These are phyloP conservation scores for Barnettozyma populi DNA, from an alignment of 805 yeast genomes.

Conservation along the genomic window DNA sequence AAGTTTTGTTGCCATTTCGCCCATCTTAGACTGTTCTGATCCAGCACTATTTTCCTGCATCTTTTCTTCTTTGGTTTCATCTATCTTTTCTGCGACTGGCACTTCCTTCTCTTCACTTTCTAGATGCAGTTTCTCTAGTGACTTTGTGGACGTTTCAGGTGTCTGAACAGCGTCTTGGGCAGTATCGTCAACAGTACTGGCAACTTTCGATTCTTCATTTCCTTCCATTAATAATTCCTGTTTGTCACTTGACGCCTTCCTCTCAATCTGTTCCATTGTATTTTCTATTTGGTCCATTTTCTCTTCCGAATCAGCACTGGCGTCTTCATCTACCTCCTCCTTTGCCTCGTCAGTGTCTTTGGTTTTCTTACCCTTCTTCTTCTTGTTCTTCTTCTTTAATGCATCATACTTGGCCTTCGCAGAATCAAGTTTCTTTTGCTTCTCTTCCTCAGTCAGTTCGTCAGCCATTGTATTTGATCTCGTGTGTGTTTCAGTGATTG, in stretches of 20 bases:
- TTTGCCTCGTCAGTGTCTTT: slow-evolving; percentile 13
- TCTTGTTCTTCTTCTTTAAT: slow-evolving; percentile 54
- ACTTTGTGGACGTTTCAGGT: neutral
- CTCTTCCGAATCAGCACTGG: neutral
- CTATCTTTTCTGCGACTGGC: slow-evolving; percentile 1
- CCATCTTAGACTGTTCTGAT: neutral
- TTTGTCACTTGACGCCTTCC: neutral
- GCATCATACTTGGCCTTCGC: slow-evolving; percentile 55
- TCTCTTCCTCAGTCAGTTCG: slow-evolving; percentile 29
- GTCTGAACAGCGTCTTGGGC: neutral
- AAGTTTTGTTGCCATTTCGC: neutral
- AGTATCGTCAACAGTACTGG: neutral
- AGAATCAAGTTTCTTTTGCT: slow-evolving; percentile 59
- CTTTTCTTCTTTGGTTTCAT: neutral
- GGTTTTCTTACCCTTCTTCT: slow-evolving; percentile 36
- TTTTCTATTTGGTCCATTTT: neutral
- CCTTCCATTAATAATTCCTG: neutral
- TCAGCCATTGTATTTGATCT: neutral
- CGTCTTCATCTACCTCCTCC: neutral
- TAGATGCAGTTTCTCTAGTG: neutral
- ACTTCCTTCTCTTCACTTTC: neutral
- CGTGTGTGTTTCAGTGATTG: neutral
- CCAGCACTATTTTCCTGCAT: neutral
- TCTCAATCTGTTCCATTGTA: neutral
- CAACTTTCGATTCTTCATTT: neutral